Percentiles rank a stretch among this genome's conserved stretches.
These are phyloP conservation scores for Suillus cothurnatus DNA, from an alignment of 768 basidiomycete genomes.

Conservation along the genomic window DNA sequence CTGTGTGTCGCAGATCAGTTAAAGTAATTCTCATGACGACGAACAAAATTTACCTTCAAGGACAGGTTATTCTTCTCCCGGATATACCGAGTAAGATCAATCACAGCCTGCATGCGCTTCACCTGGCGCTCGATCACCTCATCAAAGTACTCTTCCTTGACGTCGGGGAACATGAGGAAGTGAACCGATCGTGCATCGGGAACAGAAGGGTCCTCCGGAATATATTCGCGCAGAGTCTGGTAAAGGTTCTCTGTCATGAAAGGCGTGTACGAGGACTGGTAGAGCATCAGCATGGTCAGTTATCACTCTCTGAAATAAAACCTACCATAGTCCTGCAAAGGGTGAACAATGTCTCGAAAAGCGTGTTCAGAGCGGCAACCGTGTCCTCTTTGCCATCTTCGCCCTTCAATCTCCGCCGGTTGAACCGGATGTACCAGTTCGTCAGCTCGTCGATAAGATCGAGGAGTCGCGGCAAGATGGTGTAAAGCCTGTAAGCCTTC, in stretches of 20 bases:
- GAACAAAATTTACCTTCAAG: slow-evolving; percentile 70
- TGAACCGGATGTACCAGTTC: slow-evolving; percentile 99
- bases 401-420: slow-evolving; percentile 93
- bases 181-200: slow-evolving; percentile 91
- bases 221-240: slow-evolving; percentile 84
- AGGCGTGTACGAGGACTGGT: slow-evolving; percentile 94
- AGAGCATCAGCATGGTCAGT: slow-evolving; percentile 7
- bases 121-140: slow-evolving; percentile 92
- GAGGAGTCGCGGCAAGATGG: slow-evolving; percentile 92
- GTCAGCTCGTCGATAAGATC: slow-evolving; percentile 95
- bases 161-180: slow-evolving; percentile 91
- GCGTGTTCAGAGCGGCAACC: slow-evolving; percentile 83
- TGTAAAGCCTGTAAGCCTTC: slow-evolving; percentile 96
- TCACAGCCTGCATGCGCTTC: slow-evolving; percentile 91
- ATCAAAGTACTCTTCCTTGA: slow-evolving; percentile 95
- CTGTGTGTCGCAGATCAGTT: slow-evolving; percentile 38
- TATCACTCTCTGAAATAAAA: too few relatives aligned
- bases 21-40: slow-evolving; percentile 6
- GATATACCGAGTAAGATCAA: slow-evolving; percentile 86
- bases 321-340: slow-evolving; percentile 95
- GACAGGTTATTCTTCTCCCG: slow-evolving; percentile 87
- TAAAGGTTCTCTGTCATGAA: slow-evolving; percentile 98
- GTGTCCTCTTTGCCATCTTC: slow-evolving; percentile 92
- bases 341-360: slow-evolving; percentile 94
- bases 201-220: slow-evolving; percentile 70